phyloP scores from a whole-genome alignment of 768 basidiomycete species.

The Baorangia bicolor region DNA sequence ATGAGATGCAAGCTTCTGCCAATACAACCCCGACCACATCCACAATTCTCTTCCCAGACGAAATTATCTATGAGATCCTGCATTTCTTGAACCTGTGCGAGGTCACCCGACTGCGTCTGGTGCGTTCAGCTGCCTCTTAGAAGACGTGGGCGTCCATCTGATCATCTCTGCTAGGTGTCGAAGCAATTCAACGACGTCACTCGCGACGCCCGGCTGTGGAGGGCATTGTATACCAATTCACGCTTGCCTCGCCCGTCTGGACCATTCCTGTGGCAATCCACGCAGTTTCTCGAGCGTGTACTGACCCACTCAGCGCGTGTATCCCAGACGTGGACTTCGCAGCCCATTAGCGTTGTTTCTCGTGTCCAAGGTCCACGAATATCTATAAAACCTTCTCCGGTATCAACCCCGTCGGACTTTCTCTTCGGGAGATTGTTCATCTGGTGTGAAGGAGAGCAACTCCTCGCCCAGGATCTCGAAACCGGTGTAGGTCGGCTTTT shows the following conservation, averaged over 20 bases:
- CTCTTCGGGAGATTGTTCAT: slow-evolving; percentile 25
- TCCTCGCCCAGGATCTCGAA: slow-evolving; percentile 22
- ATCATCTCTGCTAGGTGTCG: slow-evolving; percentile 16
- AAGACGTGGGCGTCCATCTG: not conserved
- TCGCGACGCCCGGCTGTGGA: slow-evolving; percentile 19
- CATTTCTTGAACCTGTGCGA: slow-evolving; percentile 15
- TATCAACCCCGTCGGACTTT: slow-evolving; percentile 21
- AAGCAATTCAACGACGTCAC: slow-evolving; percentile 16
- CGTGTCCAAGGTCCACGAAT: slow-evolving; percentile 15
- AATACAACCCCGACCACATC: not conserved
- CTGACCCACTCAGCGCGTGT: slow-evolving; percentile 18
- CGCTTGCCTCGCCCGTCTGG: slow-evolving; percentile 21
- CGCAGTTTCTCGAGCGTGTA: slow-evolving; percentile 16
- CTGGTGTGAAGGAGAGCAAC: slow-evolving; percentile 20
- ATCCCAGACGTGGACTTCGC: slow-evolving; percentile 22
- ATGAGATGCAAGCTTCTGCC: slow-evolving; percentile 12
- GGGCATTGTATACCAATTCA: slow-evolving; percentile 15
- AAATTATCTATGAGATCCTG: slow-evolving; percentile 16
- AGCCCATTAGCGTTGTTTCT: slow-evolving; percentile 10
- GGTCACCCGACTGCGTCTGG: slow-evolving; percentile 17
- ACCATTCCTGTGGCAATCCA: slow-evolving; percentile 23
- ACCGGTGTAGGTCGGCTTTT: slow-evolving; percentile 21
- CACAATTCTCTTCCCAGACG: slow-evolving; percentile 14
- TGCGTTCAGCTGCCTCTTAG: not conserved
- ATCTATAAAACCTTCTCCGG: slow-evolving; percentile 8